Conservation (phyloP, 2,329 filamentous ascomycete species). For the Penicillium sp. region DNA sequence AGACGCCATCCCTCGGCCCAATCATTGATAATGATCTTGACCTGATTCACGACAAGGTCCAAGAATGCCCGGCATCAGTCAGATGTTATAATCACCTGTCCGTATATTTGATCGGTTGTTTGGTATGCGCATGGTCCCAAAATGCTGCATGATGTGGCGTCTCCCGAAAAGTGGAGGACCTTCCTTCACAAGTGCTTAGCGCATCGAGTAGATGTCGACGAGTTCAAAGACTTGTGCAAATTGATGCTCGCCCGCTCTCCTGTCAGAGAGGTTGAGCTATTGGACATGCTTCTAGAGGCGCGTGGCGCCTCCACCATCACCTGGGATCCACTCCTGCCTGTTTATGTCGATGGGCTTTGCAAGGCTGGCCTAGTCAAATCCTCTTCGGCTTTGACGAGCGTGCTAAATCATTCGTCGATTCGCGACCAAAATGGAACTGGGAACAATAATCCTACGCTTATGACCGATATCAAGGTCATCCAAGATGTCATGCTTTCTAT, state of each 20-base stretch:
- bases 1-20: constrained; percentile 15
- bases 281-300: constrained; percentile 38
- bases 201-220: constrained; percentile 37
- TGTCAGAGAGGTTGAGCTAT: constrained; percentile 31
- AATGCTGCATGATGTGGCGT: constrained; percentile 26
- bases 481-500: constrained; percentile 43
- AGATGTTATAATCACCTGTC: neutral
- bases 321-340: constrained; percentile 45
- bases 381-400: constrained; percentile 33
- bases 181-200: constrained; percentile 39
- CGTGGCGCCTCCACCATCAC: constrained; percentile 32
- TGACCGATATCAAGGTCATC: constrained; percentile 44
- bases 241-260: constrained; percentile 33
- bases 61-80: constrained; percentile 5
- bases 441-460: constrained; percentile 32
- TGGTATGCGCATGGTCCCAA: neutral
- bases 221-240: constrained; percentile 40
- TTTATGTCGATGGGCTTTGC: constrained; percentile 41
- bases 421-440: constrained; percentile 5
- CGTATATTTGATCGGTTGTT: neutral
- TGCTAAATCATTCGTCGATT: constrained; percentile 39
- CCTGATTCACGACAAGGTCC: constrained; percentile 4
- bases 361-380: constrained; percentile 34
- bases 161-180: constrained; percentile 38
- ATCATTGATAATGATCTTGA: constrained; percentile 10